Evolutionary conservation across 2,329 filamentous ascomycete species (phyloP).

Genomic region (Cordyceps javanica): DNA sequence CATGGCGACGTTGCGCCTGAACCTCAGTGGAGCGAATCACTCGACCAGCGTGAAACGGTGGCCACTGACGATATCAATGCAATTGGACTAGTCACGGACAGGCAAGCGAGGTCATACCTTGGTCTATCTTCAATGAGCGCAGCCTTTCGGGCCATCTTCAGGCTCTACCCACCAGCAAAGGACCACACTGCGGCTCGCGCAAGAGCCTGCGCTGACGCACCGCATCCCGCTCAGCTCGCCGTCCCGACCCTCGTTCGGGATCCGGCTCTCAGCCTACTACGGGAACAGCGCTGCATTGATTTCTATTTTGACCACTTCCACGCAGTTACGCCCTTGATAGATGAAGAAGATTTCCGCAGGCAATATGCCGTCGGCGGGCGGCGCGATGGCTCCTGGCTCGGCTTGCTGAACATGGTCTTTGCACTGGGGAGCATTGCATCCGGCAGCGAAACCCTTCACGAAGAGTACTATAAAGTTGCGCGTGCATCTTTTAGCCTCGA

Average conservation of each 20-base stretch:
- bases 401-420: slow-evolving; percentile 56
- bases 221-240: slow-evolving; percentile 22
- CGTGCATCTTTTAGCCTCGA: slow-evolving; percentile 49
- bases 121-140: slow-evolving; percentile 60
- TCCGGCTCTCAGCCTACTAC: slow-evolving; percentile 32
- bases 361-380: slow-evolving; percentile 45
- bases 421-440: slow-evolving; percentile 55
- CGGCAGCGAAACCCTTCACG: slow-evolving; percentile 48
- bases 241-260: slow-evolving; percentile 31
- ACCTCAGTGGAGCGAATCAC: slow-evolving; percentile 24
- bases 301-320: slow-evolving; percentile 58
- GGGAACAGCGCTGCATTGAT: slow-evolving; percentile 41
- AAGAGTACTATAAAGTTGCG: slow-evolving; percentile 50
- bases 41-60: slow-evolving; percentile 19
- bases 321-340: slow-evolving; percentile 52
- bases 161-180: slow-evolving; percentile 26
- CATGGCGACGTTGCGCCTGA: slow-evolving; percentile 22
- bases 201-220: slow-evolving; percentile 19
- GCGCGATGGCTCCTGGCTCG: slow-evolving; percentile 53
- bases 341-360: slow-evolving; percentile 53
- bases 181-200: slow-evolving; percentile 21
- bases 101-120: slow-evolving; percentile 53
- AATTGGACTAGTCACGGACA: slow-evolving; percentile 41
- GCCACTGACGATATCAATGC: slow-evolving; percentile 28
- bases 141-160: slow-evolving; percentile 50